phyloP scores from a whole-genome alignment of 108 stramenopile species.

The Epithemia pelagica region DNA sequence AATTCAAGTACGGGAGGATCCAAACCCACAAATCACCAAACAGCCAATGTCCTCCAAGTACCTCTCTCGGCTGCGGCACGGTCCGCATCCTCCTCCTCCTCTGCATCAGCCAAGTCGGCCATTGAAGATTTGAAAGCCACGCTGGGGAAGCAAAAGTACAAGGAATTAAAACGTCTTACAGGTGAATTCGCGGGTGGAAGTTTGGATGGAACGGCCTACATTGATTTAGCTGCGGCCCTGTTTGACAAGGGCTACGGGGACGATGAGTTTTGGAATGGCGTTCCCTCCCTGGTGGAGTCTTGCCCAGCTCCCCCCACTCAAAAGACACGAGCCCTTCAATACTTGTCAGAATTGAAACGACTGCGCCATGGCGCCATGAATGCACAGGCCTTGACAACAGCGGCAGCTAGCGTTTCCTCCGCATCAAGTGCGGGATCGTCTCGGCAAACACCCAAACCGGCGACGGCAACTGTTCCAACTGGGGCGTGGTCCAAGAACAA shows the following conservation, averaged over 20 bases:
- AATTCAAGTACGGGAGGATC: slow-evolving; percentile 15
- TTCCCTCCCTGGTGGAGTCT: slow-evolving; percentile 61
- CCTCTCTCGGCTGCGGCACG: neutral
- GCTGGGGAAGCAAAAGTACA: slow-evolving; percentile 63
- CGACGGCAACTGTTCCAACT: too few relatives aligned
- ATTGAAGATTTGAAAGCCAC: slow-evolving; percentile 63
- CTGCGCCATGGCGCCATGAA: slow-evolving; percentile 3
- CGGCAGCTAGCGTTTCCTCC: too few relatives aligned
- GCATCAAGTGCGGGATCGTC: too few relatives aligned
- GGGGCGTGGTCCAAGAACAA: too few relatives aligned
- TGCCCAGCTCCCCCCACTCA: slow-evolving; percentile 48
- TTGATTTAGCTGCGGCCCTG: slow-evolving; percentile 54
- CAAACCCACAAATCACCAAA: slow-evolving; percentile 29
- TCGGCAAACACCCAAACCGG: too few relatives aligned
- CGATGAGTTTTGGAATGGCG: slow-evolving; percentile 45
- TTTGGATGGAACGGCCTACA: slow-evolving; percentile 54
- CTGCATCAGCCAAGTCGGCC: slow-evolving; percentile 31
- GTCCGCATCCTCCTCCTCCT: too few relatives aligned
- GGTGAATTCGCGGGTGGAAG: slow-evolving; percentile 51
- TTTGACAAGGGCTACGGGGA: slow-evolving; percentile 67
- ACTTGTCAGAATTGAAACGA: slow-evolving; percentile 42
- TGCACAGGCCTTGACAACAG: too few relatives aligned
- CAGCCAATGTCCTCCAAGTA: slow-evolving; percentile 35
- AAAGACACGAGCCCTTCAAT: slow-evolving; percentile 36
- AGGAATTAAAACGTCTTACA: slow-evolving; percentile 67